Evolutionary conservation across 1,284 basidiomycete genomes (phyloP).

Genomic region (Phlebopus sp.): DNA sequence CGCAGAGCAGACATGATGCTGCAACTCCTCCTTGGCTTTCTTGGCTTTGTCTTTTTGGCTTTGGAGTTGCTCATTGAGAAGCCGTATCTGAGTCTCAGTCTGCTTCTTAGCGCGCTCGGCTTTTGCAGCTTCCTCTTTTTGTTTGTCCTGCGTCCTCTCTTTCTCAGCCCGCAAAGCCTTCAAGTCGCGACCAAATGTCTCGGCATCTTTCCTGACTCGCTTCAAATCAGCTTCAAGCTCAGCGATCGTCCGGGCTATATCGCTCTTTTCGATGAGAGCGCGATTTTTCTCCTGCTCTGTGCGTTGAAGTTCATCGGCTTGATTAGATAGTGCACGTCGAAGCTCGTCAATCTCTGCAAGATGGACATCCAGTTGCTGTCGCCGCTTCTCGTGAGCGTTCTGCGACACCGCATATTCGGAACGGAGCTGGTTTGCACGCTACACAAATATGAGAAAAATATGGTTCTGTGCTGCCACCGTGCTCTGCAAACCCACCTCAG

Average conservation of each 20-base stretch:
- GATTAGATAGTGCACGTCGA: constrained; percentile 56
- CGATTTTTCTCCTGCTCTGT: constrained; percentile 58
- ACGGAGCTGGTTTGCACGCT: constrained; percentile 62
- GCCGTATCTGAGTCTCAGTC: constrained; percentile 57
- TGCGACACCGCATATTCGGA: constrained; percentile 58
- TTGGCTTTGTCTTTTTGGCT: constrained; percentile 48
- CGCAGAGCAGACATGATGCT: constrained; percentile 55
- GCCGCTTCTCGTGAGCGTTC: constrained; percentile 65
- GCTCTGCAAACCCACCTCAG: constrained; percentile 49
- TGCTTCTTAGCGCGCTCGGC: constrained; percentile 64
- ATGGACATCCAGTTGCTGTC: constrained; percentile 69
- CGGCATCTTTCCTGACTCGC: constrained; percentile 69
- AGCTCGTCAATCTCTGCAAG: constrained; percentile 73
- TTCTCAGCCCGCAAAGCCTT: constrained; percentile 63
- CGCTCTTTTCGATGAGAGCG: constrained; percentile 59
- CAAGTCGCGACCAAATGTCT: constrained; percentile 73
- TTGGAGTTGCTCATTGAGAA: constrained; percentile 69
- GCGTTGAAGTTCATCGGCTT: constrained; percentile 61
- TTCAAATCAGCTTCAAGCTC: constrained; percentile 65
- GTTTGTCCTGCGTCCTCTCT: constrained; percentile 54
- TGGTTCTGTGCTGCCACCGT: neutral
- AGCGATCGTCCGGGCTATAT: constrained; percentile 60
- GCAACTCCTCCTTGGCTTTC: constrained; percentile 43
- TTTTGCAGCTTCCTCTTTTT: constrained; percentile 50
- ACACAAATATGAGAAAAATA: constrained; percentile 3